These are phyloP conservation scores for Clonostachys rosea DNA, from an alignment of 2,329 filamentous ascomycete genomes.

Conservation along the genomic window DNA sequence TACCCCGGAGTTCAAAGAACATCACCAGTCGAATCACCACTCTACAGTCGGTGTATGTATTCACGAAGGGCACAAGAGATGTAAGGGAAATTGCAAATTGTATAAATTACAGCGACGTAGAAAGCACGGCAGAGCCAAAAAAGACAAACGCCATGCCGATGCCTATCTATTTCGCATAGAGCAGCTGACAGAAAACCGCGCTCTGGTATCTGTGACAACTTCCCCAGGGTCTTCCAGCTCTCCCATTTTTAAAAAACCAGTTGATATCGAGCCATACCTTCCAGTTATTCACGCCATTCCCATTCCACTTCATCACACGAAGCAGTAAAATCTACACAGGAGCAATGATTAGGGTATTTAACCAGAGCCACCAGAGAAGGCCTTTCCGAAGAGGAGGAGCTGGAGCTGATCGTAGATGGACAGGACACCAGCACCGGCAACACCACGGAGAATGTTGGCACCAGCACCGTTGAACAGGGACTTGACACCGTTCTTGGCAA, in stretches of 20 bases:
- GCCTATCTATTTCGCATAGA: slow-evolving; percentile 43
- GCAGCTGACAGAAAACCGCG: slow-evolving; percentile 31
- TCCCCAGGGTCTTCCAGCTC: slow-evolving; percentile 41
- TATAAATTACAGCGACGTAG: slow-evolving; percentile 61
- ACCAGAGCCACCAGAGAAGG: slow-evolving; percentile 72
- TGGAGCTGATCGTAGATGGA: slow-evolving; percentile 99
- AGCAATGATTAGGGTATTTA: slow-evolving; percentile 32
- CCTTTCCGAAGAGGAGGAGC: slow-evolving; percentile 99
- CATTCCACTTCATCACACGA: slow-evolving; percentile 17
- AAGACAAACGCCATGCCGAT: slow-evolving; percentile 40
- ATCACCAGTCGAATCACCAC: too few relatives aligned
- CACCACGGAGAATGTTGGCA: slow-evolving; percentile 99
- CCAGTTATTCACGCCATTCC: slow-evolving; percentile 2
- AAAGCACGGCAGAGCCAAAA: slow-evolving; percentile 39
- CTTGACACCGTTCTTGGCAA: slow-evolving; percentile 95
- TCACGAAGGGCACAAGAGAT: too few relatives aligned
- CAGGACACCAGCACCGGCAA: slow-evolving; percentile 99
- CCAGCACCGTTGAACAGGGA: slow-evolving; percentile 99
- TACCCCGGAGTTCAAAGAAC: too few relatives aligned
- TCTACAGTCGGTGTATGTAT: too few relatives aligned
- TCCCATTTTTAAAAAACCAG: slow-evolving; percentile 35
- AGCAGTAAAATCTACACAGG: slow-evolving; percentile 33
- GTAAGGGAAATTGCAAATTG: slow-evolving; percentile 43
- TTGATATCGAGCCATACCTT: neutral
- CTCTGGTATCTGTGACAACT: slow-evolving; percentile 31